Percentiles rank a stretch among this genome's conserved stretches.
These are phyloP conservation scores for Leccinum aurantiacum DNA, from an alignment of 768 basidiomycete genomes.

Conservation along the genomic window DNA sequence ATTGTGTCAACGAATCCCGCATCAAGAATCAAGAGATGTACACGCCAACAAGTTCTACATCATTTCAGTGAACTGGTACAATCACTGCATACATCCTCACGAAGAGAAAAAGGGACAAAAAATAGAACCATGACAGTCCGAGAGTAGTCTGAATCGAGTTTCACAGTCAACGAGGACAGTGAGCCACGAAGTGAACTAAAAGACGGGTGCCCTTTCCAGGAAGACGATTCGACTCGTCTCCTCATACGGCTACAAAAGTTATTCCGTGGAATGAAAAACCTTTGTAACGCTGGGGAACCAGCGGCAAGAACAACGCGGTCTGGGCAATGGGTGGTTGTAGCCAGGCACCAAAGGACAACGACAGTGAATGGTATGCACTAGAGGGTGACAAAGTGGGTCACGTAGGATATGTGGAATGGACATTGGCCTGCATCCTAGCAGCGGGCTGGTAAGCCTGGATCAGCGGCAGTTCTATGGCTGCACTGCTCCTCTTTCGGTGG, in stretches of 20 bases:
- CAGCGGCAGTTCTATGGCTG: not conserved
- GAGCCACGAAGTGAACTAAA: conserved; percentile 35
- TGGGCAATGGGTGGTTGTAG: not conserved
- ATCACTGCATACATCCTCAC: conserved; percentile 10
- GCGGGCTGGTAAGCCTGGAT: not conserved
- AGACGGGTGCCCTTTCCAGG: conserved; percentile 5
- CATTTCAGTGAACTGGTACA: no score
- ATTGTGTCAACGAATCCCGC: no score
- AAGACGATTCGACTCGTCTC: conserved; percentile 8
- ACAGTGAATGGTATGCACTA: not conserved
- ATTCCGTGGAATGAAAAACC: conserved; percentile 1
- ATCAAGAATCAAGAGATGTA: no score
- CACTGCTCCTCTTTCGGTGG: conserved; percentile 5
- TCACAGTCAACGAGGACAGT: conserved; percentile 7
- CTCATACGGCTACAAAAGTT: conserved; percentile 16
- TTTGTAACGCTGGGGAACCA: conserved; percentile 12
- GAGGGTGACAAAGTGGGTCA: conserved; percentile 11
- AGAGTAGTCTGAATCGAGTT: conserved; percentile 41
- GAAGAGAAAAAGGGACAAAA: conserved; percentile 7
- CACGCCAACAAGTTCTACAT: no score
- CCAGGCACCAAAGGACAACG: conserved; percentile 1
- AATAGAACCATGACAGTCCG: conserved; percentile 19
- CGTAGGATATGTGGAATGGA: no score
- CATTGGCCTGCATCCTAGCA: not conserved
- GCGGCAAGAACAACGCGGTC: conserved; percentile 1